Percentiles rank a stretch among this genome's conserved stretches.
These are phyloP conservation scores for Fusarium sarcochroum DNA, from an alignment of 2,329 filamentous ascomycete species.

Conservation along the genomic window DNA sequence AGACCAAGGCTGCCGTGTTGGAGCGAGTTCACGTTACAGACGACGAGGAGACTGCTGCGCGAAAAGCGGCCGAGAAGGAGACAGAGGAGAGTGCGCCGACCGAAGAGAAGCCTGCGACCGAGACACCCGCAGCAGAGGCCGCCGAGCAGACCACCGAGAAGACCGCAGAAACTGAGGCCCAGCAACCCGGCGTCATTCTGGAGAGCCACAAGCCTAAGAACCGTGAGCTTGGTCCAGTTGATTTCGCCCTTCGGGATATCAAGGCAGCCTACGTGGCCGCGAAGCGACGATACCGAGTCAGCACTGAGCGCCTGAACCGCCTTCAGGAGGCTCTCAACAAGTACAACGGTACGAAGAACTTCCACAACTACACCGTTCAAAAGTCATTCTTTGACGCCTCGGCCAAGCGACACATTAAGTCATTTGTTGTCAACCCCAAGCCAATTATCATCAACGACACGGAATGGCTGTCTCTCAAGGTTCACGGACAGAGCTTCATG, in stretches of 20 bases:
- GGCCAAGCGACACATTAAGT: conserved; percentile 91
- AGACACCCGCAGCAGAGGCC: conserved; percentile 32
- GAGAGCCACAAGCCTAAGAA: conserved; percentile 56
- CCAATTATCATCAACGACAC: conserved; percentile 91
- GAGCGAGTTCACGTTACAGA: conserved; percentile 68
- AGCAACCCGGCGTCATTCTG: conserved; percentile 43
- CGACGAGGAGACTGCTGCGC: conserved; percentile 46
- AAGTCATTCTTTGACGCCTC: conserved; percentile 87
- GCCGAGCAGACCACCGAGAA: conserved; percentile 39
- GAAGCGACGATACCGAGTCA: conserved; percentile 88
- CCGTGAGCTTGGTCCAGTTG: conserved; percentile 66
- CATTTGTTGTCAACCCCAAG: conserved; percentile 81
- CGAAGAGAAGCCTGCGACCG: conserved; percentile 44
- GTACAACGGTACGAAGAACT: conserved; percentile 90
- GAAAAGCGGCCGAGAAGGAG: conserved; percentile 40
- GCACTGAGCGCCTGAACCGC: conserved; percentile 76
- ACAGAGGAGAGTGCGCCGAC: conserved; percentile 35
- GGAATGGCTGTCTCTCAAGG: conserved; percentile 95
- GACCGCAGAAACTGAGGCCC: conserved; percentile 38
- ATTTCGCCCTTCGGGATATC: conserved; percentile 78
- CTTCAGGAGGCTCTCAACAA: conserved; percentile 81
- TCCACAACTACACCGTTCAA: conserved; percentile 97
- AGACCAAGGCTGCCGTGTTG: conserved; percentile 73
- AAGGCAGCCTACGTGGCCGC: conserved; percentile 86
- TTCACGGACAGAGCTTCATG: conserved; percentile 99